Evolutionary conservation across 2,329 filamentous ascomycete species (phyloP).

Genomic region (Penicillium sp.): DNA sequence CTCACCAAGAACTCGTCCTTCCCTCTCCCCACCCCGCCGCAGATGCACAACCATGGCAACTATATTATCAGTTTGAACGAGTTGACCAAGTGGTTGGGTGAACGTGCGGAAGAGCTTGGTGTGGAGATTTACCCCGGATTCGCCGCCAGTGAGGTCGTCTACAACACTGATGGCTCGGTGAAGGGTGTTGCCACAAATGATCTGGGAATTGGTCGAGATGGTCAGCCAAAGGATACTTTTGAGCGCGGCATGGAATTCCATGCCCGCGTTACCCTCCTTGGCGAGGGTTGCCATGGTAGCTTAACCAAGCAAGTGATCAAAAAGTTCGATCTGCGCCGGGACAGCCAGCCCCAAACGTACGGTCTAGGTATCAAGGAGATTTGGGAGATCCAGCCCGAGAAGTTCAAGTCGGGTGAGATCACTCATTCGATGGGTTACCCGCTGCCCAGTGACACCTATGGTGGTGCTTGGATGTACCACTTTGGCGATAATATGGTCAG

Average conservation of each 20-base stretch:
- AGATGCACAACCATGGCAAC: constrained; percentile 98
- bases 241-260: constrained; percentile 99
- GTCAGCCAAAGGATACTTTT: constrained; percentile 85
- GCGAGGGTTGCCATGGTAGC: constrained; percentile 93
- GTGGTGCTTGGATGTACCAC: constrained; percentile 99
- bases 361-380: constrained; percentile 94
- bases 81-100: constrained; percentile 92
- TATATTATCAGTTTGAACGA: constrained; percentile 97
- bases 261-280: constrained; percentile 86
- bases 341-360: constrained; percentile 94
- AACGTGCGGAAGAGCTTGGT: constrained; percentile 92
- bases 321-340: constrained; percentile 85
- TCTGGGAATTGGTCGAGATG: constrained; percentile 78
- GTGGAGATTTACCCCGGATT: constrained; percentile 97
- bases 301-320: constrained; percentile 92
- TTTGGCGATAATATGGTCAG: constrained; percentile 97
- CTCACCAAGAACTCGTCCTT: constrained; percentile 79
- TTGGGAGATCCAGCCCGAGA: constrained; percentile 92
- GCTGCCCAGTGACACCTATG: constrained; percentile 84
- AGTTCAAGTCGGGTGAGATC: constrained; percentile 84
- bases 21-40: constrained; percentile 84
- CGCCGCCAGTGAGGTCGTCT: constrained; percentile 89
- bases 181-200: constrained; percentile 96
- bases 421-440: constrained; percentile 93
- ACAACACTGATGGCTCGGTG: constrained; percentile 82